These are phyloP conservation scores for Avicennia marina DNA, from an alignment of 257 asterid genomes.

Conservation along the genomic window DNA sequence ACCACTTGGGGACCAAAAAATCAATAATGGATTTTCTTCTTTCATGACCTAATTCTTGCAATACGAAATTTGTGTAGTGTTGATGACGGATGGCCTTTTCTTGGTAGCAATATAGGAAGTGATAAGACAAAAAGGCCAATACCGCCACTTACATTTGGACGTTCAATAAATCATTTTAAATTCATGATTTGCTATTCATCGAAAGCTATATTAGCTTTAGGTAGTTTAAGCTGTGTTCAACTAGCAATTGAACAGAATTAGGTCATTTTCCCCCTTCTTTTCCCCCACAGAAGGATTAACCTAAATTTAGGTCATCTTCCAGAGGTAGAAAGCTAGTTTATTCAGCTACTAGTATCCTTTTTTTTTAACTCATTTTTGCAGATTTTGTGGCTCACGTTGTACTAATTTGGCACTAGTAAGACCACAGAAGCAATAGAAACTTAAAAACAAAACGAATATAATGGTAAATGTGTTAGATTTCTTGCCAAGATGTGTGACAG, in stretches of 20 bases:
- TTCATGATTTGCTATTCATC: slow-evolving; percentile 26
- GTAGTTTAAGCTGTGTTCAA: slow-evolving; percentile 33
- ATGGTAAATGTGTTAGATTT: not conserved
- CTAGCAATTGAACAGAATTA: slow-evolving; percentile 39
- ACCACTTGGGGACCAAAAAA: slow-evolving; percentile 12
- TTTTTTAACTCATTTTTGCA: not conserved
- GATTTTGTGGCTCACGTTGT: no score
- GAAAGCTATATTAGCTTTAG: slow-evolving; percentile 21
- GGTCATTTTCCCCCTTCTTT: slow-evolving; percentile 31
- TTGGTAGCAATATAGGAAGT: slow-evolving; percentile 13
- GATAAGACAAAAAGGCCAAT: slow-evolving; percentile 17
- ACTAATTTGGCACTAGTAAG: no score
- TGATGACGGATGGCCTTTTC: slow-evolving; percentile 9
- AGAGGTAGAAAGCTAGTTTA: not conserved
- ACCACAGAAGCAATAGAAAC: no score
- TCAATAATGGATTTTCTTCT: slow-evolving; percentile 15
- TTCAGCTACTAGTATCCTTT: no score
- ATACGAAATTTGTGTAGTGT: slow-evolving; percentile 16
- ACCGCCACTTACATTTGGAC: slow-evolving; percentile 17
- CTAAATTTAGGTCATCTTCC: slow-evolving; percentile 49
- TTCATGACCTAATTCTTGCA: slow-evolving; percentile 49
- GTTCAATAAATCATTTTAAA: slow-evolving; percentile 10
- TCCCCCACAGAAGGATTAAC: slow-evolving; percentile 15
- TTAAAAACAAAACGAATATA: not conserved
- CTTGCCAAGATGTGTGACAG: not conserved